Percentiles rank a stretch among this genome's conserved stretches.
Conservation (phyloP, 805 yeast species). For the Priceomyces carsonii region DNA sequence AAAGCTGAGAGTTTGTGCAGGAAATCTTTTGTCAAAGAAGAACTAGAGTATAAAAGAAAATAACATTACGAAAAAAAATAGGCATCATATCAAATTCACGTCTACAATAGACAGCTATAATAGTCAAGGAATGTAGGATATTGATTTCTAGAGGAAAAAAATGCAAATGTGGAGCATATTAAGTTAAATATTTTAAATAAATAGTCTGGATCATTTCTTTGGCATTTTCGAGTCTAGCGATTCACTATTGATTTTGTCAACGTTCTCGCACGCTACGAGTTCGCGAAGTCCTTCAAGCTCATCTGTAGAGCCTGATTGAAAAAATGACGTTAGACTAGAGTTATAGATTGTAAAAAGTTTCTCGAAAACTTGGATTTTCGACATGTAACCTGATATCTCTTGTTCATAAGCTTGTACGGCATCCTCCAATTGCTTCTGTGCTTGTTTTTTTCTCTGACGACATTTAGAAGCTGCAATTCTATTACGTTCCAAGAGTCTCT, state of each 20-base stretch:
- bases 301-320: constrained; percentile 10
- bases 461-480: constrained; percentile 71
- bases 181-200: no score
- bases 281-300: constrained; percentile 10
- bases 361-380: constrained; percentile 22
- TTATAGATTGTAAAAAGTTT: constrained; percentile 20
- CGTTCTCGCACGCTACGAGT: constrained; percentile 1
- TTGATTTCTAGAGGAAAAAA: no score
- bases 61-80: no score
- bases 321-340: constrained; percentile 15
- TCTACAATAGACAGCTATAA: no score
- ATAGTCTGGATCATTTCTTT: no score
- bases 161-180: no score
- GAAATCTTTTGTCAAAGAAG: no score
- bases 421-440: constrained; percentile 65
- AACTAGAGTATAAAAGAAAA: no score
- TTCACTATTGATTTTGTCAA: constrained; percentile 4
- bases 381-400: constrained; percentile 37
- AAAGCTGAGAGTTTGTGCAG: no score
- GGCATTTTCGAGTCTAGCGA: constrained; percentile 2
- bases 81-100: no score
- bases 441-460: constrained; percentile 65
- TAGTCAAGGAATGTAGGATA: no score
- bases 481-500: constrained; percentile 59
- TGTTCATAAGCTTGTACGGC: constrained; percentile 51